Evolutionary conservation across 352 stramenopile species (phyloP).

Genomic region (Phytophthora syringae): DNA sequence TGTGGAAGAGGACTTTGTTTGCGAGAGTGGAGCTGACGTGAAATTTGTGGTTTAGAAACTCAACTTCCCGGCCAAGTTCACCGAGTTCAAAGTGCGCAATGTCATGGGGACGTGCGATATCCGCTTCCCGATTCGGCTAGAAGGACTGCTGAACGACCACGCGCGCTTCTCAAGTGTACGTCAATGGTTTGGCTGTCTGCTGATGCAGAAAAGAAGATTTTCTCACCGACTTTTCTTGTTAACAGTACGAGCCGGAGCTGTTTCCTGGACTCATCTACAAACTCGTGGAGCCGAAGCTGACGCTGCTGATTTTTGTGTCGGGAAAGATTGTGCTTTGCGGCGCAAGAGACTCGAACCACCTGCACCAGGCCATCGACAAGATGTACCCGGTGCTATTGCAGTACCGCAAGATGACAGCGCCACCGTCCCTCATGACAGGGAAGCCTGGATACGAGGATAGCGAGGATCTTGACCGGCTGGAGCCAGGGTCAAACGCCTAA

Average conservation of each 20-base stretch:
- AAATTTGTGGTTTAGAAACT: slow-evolving; percentile 68
- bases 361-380: slow-evolving; percentile 71
- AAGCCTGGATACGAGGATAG: slow-evolving; percentile 71
- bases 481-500: slow-evolving; percentile 66
- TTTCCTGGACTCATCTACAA: slow-evolving; percentile 99
- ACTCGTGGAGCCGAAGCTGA: slow-evolving; percentile 96
- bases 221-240: slow-evolving; percentile 92
- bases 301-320: slow-evolving; percentile 99
- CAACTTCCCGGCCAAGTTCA: slow-evolving; percentile 86
- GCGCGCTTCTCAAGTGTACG: slow-evolving; percentile 94
- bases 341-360: slow-evolving; percentile 74
- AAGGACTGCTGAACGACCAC: slow-evolving; percentile 97
- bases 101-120: slow-evolving; percentile 98
- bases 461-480: slow-evolving; percentile 71
- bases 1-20: slow-evolving; percentile 2
- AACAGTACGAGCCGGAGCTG: slow-evolving; percentile 99
- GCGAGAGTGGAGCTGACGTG: not conserved
- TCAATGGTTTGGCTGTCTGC: too few species aligned
- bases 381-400: slow-evolving; percentile 74
- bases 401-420: slow-evolving; percentile 78
- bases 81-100: slow-evolving; percentile 96
- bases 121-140: slow-evolving; percentile 98
- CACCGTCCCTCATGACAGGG: slow-evolving; percentile 73
- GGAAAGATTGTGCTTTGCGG: slow-evolving; percentile 99
- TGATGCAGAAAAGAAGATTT: slow-evolving; percentile 83